Percentiles rank a stretch among this genome's conserved stretches.
These are phyloP conservation scores for Amaranthus tricolor DNA, from an alignment of 179 eudicot species.

Conservation along the genomic window DNA sequence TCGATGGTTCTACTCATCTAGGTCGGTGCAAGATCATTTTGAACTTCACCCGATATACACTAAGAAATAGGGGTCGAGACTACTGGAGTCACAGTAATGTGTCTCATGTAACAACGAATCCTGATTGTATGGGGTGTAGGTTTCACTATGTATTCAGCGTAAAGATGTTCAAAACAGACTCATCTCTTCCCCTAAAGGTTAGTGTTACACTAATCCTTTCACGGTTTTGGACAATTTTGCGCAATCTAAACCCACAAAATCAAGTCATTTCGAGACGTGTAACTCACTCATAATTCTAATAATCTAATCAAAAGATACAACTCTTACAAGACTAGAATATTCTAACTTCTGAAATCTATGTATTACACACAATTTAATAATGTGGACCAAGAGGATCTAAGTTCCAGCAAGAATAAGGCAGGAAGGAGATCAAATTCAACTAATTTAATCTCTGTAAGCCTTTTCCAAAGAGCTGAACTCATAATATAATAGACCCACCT, in stretches of 20 bases:
- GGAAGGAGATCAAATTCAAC: constrained; percentile 13
- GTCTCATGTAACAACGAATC: no score
- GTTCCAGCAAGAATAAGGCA: constrained; percentile 17
- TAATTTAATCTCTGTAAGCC: constrained; percentile 16
- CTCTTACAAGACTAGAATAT: constrained; percentile 11
- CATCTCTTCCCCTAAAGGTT: no score
- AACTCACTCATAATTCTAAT: neutral
- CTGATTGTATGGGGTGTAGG: no score
- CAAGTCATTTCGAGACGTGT: no score
- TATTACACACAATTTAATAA: constrained; percentile 1
- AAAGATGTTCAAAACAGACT: no score
- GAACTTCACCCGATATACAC: no score
- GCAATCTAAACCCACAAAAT: constrained; percentile 3
- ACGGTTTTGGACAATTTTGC: neutral
- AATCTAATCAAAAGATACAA: constrained; percentile 16
- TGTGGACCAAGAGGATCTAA: constrained; percentile 26
- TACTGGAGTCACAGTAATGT: no score
- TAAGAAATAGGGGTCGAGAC: no score
- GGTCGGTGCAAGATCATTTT: no score
- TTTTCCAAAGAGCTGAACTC: constrained; percentile 1
- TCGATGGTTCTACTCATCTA: no score
- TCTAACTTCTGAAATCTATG: constrained; percentile 17
- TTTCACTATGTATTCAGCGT: no score
- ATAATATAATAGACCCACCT: constrained; percentile 33
- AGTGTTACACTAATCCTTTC: no score